These are phyloP conservation scores for Themeda triandra DNA, from an alignment of 176 grass and related monocot species.

Conservation along the genomic window DNA sequence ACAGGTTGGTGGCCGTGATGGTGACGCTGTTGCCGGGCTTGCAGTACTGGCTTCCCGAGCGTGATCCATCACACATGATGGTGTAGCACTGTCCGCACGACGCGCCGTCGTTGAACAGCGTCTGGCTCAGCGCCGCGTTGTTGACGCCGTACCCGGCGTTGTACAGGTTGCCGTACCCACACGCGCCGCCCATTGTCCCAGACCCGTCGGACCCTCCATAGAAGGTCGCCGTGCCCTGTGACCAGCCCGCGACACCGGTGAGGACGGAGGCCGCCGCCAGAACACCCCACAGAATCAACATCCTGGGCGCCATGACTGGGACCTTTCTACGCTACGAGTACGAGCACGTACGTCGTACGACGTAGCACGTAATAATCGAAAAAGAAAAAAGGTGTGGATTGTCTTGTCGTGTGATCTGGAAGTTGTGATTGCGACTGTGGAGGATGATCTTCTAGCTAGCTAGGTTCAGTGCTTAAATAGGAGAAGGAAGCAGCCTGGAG, in stretches of 20 bases:
- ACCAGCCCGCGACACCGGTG: background rate
- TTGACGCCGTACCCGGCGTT: constrained; percentile 41
- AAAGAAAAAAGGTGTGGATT: background rate
- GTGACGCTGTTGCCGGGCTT: constrained; percentile 26
- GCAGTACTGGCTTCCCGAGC: constrained; percentile 3
- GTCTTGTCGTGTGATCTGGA: background rate
- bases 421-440: too few species aligned
- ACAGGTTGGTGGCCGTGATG: constrained; percentile 54
- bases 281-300: background rate
- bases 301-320: background rate
- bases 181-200: constrained; percentile 52
- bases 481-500: background rate
- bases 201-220: constrained; percentile 52
- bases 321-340: background rate
- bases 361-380: too few species aligned
- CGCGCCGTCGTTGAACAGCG: constrained; percentile 45
- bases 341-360: too few species aligned
- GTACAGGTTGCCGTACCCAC: constrained; percentile 63
- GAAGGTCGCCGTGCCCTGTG: constrained; percentile 38
- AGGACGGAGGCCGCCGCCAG: background rate
- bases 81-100: constrained; percentile 57
- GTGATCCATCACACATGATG: constrained; percentile 28
- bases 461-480: background rate
- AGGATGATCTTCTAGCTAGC: background rate
- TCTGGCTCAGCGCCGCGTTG: constrained; percentile 49